Base-by-base conservation (phyloP, 2,329 filamentous ascomycete genomes). In the Aspergillus tubingensis region DNA sequence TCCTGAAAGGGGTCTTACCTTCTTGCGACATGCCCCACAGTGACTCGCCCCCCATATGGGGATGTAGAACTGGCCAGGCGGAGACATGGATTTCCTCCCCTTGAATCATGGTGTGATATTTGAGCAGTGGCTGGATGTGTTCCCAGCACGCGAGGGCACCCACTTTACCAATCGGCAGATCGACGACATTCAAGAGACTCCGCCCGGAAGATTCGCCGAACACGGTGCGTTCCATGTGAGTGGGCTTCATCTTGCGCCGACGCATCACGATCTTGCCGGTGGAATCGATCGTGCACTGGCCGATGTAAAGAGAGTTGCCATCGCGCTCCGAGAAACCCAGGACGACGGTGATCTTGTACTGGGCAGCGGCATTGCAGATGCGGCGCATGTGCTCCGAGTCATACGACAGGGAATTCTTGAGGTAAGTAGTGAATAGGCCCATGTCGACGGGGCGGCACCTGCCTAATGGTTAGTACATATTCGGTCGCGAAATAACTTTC, bases 231-330 rank as follows among this genome's bases (percentile, higher is more conserved):
- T 58, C 55, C 32, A 43, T 43, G 11, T 52, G 47, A 2, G 41
- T 41, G 27, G 55, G 36, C 38, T 58, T 58, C 13, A 58, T n/a
- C 47, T 58, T 58, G 43, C 48, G 47, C 32, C 55, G 30, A 5
- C 27, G 30, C 11, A 41, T 52, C 8, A 58, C 10, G 3, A 58
- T 8, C 17, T 36, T 32, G 17, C 55, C 55, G 1, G 49, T 25
- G 21, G 32, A 30, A 10, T 52, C 25, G 48, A 58, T 58, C 3
- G 48, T 52, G 23, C 47, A 52, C 36, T 58, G 55, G 7, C 32
- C 47, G n/a, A 58, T 58, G 19, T 58, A 58, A 10, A 58, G 48
- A 0, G 47, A 52, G 13, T 49, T 49, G 23, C 44, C 44, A 11
- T 49, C 44, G 23, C 54, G 54, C 39, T 56, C 54, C 2, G 54